Evolutionary conservation across 345 rosid genomes (phyloP), one percentile per base, ranked within the genome.

Genomic region (Citropsis articulata): DNA sequence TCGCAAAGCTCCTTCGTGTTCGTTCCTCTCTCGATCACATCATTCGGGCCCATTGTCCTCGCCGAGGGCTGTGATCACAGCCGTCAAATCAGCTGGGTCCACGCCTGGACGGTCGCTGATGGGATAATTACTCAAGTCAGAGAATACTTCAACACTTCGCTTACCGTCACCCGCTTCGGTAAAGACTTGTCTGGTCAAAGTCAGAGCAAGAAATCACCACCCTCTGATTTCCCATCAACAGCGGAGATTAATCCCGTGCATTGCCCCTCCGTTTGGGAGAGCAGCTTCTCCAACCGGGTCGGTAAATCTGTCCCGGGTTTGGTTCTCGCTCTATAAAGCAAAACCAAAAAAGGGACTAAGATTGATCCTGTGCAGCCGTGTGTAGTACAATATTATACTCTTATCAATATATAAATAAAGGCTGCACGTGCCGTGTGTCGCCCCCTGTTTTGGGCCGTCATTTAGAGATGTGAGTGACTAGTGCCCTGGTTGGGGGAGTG

Each of bases 301-400:
- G 99, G 98, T 0, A 93, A 94, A 82, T 91, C 99, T 30, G 92
- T 96, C 13, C 99, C 99, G 56, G 99, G 99, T 36, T 77, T 96
- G 78, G 97, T 95, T 72, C 91, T 95, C 8, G 99, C 98, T 9
- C 84, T 92, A 64, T 92, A 74, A 57, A 22, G 8, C 9, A 48
- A 50, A 35, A 10, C 19, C 0, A 2, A 28, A 31, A 73, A 65
- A 9, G 13, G 22, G 25, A 36, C 42, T 21, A 4, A 4, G 9
- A 19, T 22, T 63, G 75, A 78, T 85, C 85, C 24, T 65, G 78
- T 85, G 86, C 81, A 56, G 50, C 77, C 73, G 67, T n/a, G 40
- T 12, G 40, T 79, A 82, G 28, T 56, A 8, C 67, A 77, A 30
- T 1, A 78, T 33, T 13, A 24, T 67, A 36, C 6, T 5, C 0